A percentile compares a stretch with the other conserved stretches of the same genome.
Evolutionary conservation across 176 grass and related monocot genomes (phyloP).

Genomic region (Hsuehochloa calcarea): DNA sequence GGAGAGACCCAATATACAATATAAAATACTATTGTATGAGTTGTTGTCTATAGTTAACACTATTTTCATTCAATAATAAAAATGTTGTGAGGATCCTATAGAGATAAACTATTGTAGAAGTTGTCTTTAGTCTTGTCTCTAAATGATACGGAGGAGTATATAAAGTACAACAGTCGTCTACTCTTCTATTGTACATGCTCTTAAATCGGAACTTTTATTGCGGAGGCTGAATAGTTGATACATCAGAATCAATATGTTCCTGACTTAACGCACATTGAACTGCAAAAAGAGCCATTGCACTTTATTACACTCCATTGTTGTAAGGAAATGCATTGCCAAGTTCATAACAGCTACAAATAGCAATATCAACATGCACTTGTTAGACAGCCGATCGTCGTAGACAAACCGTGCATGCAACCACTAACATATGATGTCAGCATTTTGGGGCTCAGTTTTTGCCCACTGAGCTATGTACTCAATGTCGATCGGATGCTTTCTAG

Average conservation of each 20-base stretch:
- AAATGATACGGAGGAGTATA: too few relatives aligned
- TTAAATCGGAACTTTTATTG: too few relatives aligned
- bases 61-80: too few relatives aligned
- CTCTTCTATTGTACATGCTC: too few relatives aligned
- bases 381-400: not conserved
- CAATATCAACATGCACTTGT: not conserved
- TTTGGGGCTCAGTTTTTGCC: not conserved
- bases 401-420: not conserved
- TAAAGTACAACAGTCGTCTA: too few relatives aligned
- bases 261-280: not conserved
- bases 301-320: not conserved
- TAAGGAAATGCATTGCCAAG: not conserved
- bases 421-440: not conserved
- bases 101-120: too few relatives aligned
- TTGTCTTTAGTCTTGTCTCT: too few relatives aligned
- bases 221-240: too few relatives aligned
- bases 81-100: too few relatives aligned
- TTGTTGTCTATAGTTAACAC: too few relatives aligned
- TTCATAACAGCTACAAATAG: not conserved
- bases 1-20: too few relatives aligned
- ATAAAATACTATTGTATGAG: too few relatives aligned
- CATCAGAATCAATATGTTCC: not conserved
- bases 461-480: not conserved
- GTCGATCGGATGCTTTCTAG: slow-evolving; percentile 25
- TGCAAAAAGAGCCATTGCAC: not conserved